phyloP scores from a whole-genome alignment of 148 eudicot species.

The Camellia sinensis region DNA sequence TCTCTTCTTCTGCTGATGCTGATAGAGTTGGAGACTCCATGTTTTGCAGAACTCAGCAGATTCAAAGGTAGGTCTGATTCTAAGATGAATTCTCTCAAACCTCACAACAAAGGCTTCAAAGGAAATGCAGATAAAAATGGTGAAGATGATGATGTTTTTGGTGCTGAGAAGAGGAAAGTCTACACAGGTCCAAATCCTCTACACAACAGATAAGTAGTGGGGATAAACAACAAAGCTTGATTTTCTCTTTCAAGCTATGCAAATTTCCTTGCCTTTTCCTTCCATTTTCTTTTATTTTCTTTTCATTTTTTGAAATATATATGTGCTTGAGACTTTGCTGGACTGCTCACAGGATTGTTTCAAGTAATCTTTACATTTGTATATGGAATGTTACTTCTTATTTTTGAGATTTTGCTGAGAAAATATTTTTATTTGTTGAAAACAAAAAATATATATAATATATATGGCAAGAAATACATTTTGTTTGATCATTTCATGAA shows the following conservation, averaged over 20 bases:
- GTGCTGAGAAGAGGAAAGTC: slow-evolving; percentile 72
- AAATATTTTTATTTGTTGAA: background rate
- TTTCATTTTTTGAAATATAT: background rate
- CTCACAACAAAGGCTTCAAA: slow-evolving; percentile 24
- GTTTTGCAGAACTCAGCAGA: slow-evolving; percentile 42
- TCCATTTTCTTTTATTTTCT: slow-evolving; percentile 8
- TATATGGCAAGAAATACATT: background rate
- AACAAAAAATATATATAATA: background rate
- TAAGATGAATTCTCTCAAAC: slow-evolving; percentile 6
- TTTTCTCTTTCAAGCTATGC: slow-evolving; percentile 28
- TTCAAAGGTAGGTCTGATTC: slow-evolving; percentile 25
- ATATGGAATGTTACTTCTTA: slow-evolving; percentile 18
- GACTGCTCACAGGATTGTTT: slow-evolving; percentile 13
- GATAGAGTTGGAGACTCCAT: slow-evolving; percentile 28
- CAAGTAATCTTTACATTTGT: slow-evolving; percentile 13
- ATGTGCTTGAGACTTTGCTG: slow-evolving; percentile 17
- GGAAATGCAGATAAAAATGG: slow-evolving; percentile 14
- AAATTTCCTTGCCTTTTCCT: slow-evolving; percentile 19
- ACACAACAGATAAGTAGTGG: slow-evolving; percentile 69
- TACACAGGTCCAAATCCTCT: slow-evolving; percentile 90
- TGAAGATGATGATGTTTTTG: slow-evolving; percentile 45
- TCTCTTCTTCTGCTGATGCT: slow-evolving; percentile 42
- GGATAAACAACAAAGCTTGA: slow-evolving; percentile 10
- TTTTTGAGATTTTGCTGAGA: slow-evolving; percentile 1
- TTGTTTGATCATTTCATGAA: background rate